Conservation (phyloP, 2,329 filamentous ascomycete genomes). For the Clonostachys rhizophaga region DNA sequence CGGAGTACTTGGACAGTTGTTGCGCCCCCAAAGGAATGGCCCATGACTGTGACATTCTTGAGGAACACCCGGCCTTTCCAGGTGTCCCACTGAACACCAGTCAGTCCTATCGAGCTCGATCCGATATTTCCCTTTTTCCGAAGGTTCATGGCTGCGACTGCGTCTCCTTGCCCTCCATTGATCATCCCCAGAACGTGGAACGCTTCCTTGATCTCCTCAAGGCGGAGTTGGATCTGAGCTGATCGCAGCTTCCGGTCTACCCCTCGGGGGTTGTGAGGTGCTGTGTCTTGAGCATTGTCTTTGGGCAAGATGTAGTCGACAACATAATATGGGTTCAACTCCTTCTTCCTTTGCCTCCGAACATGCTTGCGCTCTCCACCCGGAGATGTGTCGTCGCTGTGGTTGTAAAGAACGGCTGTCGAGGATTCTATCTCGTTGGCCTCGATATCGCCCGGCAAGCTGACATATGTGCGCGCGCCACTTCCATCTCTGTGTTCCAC, state of each 20-base stretch:
- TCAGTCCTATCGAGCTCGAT: conserved; percentile 52
- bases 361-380: conserved; percentile 16
- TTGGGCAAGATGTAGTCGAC: conserved; percentile 63
- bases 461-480: conserved; percentile 56
- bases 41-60: conserved; percentile 54
- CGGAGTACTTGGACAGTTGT: conserved; percentile 58
- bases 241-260: conserved; percentile 55
- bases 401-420: conserved; percentile 14
- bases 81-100: conserved; percentile 46
- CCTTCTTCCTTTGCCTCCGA: conserved; percentile 14
- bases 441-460: conserved; percentile 38
- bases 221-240: conserved; percentile 58
- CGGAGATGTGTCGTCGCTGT: conserved; percentile 14
- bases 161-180: conserved; percentile 45
- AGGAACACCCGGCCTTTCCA: conserved; percentile 54
- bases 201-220: conserved; percentile 61
- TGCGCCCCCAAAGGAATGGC: conserved; percentile 64
- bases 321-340: conserved; percentile 31
- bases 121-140: conserved; percentile 53
- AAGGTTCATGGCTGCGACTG: conserved; percentile 45
- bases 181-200: conserved; percentile 52
- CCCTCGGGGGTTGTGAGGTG: conserved; percentile 51
- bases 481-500: conserved; percentile 63
- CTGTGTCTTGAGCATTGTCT: conserved; percentile 42
- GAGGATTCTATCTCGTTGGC: conserved; percentile 20